Base-by-base conservation (phyloP, 1,284 basidiomycete genomes). In the Blastosporella zonata region DNA sequence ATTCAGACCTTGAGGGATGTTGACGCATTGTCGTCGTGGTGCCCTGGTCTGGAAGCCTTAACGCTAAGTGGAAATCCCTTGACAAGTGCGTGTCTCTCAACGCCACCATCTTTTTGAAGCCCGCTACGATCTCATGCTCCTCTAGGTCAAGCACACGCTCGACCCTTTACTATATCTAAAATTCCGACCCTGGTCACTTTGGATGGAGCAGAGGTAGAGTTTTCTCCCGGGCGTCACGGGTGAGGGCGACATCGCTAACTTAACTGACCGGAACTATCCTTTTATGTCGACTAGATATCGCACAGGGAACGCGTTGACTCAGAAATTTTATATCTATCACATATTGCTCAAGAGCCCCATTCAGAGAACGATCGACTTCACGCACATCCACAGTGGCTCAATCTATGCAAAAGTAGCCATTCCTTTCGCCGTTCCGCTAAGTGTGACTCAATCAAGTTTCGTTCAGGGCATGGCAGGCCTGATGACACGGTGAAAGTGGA, bases 281-380 rank as follows among this genome's bases (percentile, higher is more conserved):
- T 43, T 50, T 44, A 33, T 27, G 42, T 53, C 22, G 4, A 6
- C 40, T 60, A 91, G 85, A 79, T 95, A 44, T 78, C 83, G 3
- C 49, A 66, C 6, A 80, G 78, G 53, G 93, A 96, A 63, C 76
- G 95, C 29, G 73, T 68, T n/a, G 95, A 97, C 60, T 84, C 87
- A 42, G 94, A 97, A 67, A 67, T 92, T 34, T 90, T 87, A 62
- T 96, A 94, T 67, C 71, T 95, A 45, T 84, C 84, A 28, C 75
- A 71, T 59, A 70, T 86, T 53, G 70, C 72, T 43, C 77, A 75
- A 43, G 66, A 76, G 21, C 65, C 70, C 27, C 62, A 65, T 18
- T 66, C 71, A 25, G 76, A 79, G 17, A 70, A 73, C 21, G 72
- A 71, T 49, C 73, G 76, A 46, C 56, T 57, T 45, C 62, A 65